These are phyloP conservation scores for Fusarium tupiense DNA, from an alignment of 2,329 filamentous ascomycete genomes.

Conservation along the genomic window DNA sequence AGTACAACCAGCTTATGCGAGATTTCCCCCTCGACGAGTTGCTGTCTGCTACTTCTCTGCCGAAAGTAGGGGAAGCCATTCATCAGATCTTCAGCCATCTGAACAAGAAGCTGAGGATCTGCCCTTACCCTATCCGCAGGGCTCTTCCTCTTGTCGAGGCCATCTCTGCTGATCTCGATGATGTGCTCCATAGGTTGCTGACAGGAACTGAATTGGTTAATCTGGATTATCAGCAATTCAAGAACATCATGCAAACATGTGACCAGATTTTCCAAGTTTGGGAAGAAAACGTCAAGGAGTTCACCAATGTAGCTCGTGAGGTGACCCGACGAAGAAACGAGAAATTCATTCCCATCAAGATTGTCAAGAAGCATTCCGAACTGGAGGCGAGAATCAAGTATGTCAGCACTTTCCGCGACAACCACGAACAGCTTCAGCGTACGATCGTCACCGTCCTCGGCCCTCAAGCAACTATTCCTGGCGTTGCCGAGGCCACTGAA, in stretches of 20 bases:
- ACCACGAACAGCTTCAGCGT: constrained; percentile 95
- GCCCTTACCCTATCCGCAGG: constrained; percentile 91
- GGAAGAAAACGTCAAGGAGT: constrained; percentile 97
- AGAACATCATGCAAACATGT: constrained; percentile 82
- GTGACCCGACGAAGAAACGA: constrained; percentile 93
- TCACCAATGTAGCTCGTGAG: constrained; percentile 96
- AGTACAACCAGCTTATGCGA: constrained; percentile 98
- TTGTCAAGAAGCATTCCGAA: constrained; percentile 85
- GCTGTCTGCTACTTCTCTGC: constrained; percentile 86
- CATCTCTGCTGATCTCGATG: constrained; percentile 92
- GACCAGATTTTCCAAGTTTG: constrained; percentile 89
- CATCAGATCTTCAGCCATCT: constrained; percentile 91
- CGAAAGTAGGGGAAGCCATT: constrained; percentile 89
- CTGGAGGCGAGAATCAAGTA: constrained; percentile 93
- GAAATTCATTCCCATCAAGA: constrained; percentile 99
- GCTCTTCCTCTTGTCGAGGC: constrained; percentile 95
- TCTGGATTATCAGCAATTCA: constrained; percentile 91
- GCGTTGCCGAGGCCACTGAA: constrained; percentile 60
- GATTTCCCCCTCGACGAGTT: constrained; percentile 97
- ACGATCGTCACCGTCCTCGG: constrained; percentile 98
- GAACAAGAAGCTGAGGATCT: constrained; percentile 97
- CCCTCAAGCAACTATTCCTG: constrained; percentile 70
- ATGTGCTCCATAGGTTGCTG: constrained; percentile 84
- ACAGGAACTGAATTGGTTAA: constrained; percentile 90
- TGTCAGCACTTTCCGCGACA: constrained; percentile 92